Evolutionary conservation across 2,329 filamentous ascomycete genomes (phyloP).

Genomic region (Hymenoscyphus infarciens): DNA sequence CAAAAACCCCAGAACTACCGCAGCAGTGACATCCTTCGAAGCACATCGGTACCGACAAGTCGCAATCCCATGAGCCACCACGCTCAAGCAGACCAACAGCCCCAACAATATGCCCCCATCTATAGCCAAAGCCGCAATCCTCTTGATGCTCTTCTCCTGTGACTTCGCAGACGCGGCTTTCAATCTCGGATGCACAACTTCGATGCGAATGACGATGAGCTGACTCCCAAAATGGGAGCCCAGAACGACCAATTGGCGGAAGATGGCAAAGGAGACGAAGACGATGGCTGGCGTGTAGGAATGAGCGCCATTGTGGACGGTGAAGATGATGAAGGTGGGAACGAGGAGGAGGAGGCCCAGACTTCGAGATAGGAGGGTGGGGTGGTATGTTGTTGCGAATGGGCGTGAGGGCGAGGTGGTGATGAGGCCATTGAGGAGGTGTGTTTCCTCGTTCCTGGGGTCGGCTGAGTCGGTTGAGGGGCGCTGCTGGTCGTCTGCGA

Average conservation of each 20-base stretch:
- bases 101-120: slow-evolving; percentile 22
- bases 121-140: slow-evolving; percentile 6
- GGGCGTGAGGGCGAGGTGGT: slow-evolving; percentile 20
- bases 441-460: slow-evolving; percentile 13
- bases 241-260: slow-evolving; percentile 19
- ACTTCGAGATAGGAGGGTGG: slow-evolving; percentile 16
- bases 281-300: slow-evolving; percentile 11
- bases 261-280: slow-evolving; percentile 24
- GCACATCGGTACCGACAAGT: background rate
- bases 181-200: slow-evolving; percentile 23
- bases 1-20: slow-evolving; percentile 20
- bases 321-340: slow-evolving; percentile 25
- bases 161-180: slow-evolving; percentile 15
- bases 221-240: slow-evolving; percentile 20
- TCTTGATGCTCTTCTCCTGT: slow-evolving; percentile 21
- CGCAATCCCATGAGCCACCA: slow-evolving; percentile 17
- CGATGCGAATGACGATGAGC: slow-evolving; percentile 19
- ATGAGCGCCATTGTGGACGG: slow-evolving; percentile 14
- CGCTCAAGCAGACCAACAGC: slow-evolving; percentile 17
- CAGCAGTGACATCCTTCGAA: slow-evolving; percentile 3
- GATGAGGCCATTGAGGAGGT: slow-evolving; percentile 14
- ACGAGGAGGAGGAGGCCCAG: slow-evolving; percentile 19
- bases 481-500: slow-evolving; percentile 14
- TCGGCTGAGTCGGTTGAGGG: slow-evolving; percentile 13
- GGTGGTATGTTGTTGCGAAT: slow-evolving; percentile 21